Evolutionary conservation across 345 rosid species (phyloP).

Genomic region (Acer negundo): DNA sequence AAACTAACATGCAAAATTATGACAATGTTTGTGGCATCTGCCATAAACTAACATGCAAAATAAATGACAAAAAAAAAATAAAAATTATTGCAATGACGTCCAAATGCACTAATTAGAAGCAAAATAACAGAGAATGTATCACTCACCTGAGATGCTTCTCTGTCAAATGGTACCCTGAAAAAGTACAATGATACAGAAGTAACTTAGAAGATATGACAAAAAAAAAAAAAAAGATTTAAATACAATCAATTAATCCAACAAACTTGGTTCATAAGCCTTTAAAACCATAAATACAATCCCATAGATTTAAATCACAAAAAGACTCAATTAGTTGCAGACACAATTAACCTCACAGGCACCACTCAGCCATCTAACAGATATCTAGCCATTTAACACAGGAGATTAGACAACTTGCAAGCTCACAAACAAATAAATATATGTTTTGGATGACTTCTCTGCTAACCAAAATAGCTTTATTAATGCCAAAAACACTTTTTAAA

Average conservation of each 20-base stretch:
- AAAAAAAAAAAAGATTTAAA: not conserved
- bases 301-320: not conserved
- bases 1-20: conserved; percentile 8
- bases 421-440: too few species aligned
- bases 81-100: not conserved
- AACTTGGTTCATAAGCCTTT: not conserved
- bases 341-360: not conserved
- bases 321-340: not conserved
- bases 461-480: not conserved
- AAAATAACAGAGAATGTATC: conserved; percentile 11
- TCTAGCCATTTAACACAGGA: not conserved
- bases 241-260: not conserved
- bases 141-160: conserved; percentile 72
- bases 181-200: conserved; percentile 12
- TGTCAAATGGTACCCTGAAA: conserved; percentile 63
- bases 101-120: not conserved
- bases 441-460: too few species aligned
- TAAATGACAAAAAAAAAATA: conserved; percentile 8
- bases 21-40: not conserved
- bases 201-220: conserved; percentile 3
- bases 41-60: conserved; percentile 3
- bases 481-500: not conserved
- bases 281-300: not conserved
- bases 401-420: too few species aligned
- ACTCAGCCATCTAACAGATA: not conserved